phyloP scores from a whole-genome alignment of 106 monocot genomes.

The Dendrobium chrysotoxum region DNA sequence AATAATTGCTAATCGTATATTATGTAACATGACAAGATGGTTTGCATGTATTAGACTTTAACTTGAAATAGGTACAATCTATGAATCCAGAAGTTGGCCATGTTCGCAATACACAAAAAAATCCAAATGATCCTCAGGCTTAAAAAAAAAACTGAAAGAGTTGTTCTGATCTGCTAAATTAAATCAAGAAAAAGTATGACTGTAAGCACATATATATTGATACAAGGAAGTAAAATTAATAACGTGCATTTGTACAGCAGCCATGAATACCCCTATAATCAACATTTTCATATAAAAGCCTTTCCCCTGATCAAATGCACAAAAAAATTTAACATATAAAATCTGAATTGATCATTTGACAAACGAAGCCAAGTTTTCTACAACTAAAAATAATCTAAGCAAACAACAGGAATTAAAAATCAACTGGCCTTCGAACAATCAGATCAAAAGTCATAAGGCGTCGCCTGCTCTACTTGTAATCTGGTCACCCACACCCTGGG shows the following conservation, averaged over 20 bases:
- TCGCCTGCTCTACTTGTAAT: slow-evolving; percentile 1
- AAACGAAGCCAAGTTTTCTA: not conserved
- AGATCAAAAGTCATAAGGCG: not conserved
- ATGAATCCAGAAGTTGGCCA: no score
- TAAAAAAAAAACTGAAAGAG: not conserved
- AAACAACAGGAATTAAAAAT: slow-evolving; percentile 5
- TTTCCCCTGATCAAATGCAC: not conserved
- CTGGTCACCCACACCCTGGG: slow-evolving; percentile 10
- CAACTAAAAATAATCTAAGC: not conserved
- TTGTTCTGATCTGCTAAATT: not conserved
- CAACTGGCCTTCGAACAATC: not conserved
- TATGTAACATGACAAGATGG: no score
- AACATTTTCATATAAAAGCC: not conserved
- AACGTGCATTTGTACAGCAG: not conserved
- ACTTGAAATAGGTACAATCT: no score
- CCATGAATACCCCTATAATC: no score
- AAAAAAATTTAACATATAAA: not conserved
- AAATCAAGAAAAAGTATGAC: not conserved
- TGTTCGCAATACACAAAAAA: not conserved
- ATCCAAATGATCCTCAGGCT: not conserved
- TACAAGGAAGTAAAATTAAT: not conserved
- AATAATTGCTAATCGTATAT: no score
- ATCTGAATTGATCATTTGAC: not conserved
- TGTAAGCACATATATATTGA: not conserved
- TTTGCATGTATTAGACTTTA: no score